Evolutionary conservation across 139 green algal genomes (phyloP), one percentile per base, ranked within the genome.

Genomic region (Axilococcus clingmanii): DNA sequence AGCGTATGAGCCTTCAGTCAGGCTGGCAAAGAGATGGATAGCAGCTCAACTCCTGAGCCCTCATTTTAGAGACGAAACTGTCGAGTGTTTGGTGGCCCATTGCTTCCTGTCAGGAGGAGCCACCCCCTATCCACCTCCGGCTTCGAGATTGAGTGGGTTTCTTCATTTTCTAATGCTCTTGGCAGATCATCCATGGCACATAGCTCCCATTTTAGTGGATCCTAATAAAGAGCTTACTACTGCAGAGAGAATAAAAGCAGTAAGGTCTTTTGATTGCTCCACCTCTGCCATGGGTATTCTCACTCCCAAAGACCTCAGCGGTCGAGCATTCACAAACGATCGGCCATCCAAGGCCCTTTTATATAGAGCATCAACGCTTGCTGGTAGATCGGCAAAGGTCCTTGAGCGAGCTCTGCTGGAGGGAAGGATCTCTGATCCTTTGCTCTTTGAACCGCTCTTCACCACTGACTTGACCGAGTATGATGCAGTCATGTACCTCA

Each of bases 161-260:
- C 48, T 88, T n/a, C 58, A 65, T 20, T 85, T 88, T 59, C 70
- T 92, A 37, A 53, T 76, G 11, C 63, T 88, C 54, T 58, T 91
- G 35, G 52, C 51, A 3, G 38, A 49, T 24, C 74, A 84, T 61
- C 69, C 80, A 22, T 91, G 80, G 80, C 12, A 25, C 0, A 40
- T 63, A 7, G 37, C 56, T 7, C 76, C 83, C 4, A n/a, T n/a
- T n/a, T 66, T 92, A 36, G 33, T 89, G 11, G 59, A 87, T 3
- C 80, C 87, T 67, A 74, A 76, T 23, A 4, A 29, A 4, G 25
- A 53, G 6, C 19, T 34, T 4, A 67, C 81, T 52, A 48, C 36
- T 30, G 31, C 36, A 52, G 38, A 34, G 56, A 40, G 38, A 27
- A 17, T 29, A 12, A 41, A 8, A 28, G 24, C 44, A 7, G n/a